Base-by-base conservation (phyloP, 1,284 basidiomycete genomes). In the Vanrija sp. region DNA sequence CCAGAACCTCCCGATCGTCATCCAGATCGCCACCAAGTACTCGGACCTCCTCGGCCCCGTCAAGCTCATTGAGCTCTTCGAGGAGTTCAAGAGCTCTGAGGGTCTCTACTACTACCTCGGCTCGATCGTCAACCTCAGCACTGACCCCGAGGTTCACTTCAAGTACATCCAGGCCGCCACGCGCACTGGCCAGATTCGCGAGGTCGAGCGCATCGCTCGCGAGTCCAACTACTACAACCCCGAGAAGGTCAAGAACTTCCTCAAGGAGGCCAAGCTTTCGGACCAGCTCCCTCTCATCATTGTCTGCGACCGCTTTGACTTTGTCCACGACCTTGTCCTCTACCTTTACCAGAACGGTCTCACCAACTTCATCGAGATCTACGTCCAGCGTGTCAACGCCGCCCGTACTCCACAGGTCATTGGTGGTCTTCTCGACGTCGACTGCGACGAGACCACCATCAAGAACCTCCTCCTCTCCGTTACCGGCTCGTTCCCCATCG, bases 211-310 rank as follows among this genome's bases (percentile, higher is more conserved):
- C 57, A 95, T 99, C 70, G 96, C 93, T 75, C 84, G 96, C 61
- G 96, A 99, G 81, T 92, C 89, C 75, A 98, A 98, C 79, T 83
- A 82, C 79, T 98, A 98, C 83, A 96, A 96, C 78, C 91, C 96
- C 2, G 96, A 99, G 80, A 99, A 99, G 80, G 96, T 98, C 82
- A 98, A 98, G 83, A 99, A 99, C 81, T 98, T 97, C 87, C 86
- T 98, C 78, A 95, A 94, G 76, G 96, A 99, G 75, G 95, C 95
- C 68, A 96, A 97, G 73, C 86, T 99, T 39, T 80, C 86, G 44
- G 96, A 98, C 77, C 96, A 98, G 77, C 86, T 99, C 38, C 96
- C 96, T 14, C 87, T 99, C 68, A 99, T 98, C 82, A 98, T 99
- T 64, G 96, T 99, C 68, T 98, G 96, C 83, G 96, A 99, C 78